A percentile compares a stretch with the other conserved stretches of the same genome.
phyloP scores from a whole-genome alignment of 345 rosid genomes.

The Ceriops zippeliana region DNA sequence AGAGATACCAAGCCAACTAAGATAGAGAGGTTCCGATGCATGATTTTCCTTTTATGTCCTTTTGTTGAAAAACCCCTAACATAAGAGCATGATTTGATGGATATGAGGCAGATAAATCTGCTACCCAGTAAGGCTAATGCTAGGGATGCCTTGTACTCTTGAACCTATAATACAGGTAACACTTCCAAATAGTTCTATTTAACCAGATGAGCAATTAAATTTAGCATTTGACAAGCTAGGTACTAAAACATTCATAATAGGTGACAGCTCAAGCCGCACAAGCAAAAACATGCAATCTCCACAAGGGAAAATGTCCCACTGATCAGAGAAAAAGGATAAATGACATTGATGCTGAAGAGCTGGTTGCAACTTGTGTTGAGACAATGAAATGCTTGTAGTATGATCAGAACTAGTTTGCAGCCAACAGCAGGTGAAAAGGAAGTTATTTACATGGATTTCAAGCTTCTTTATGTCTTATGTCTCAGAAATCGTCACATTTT shows the following conservation, averaged over 20 bases:
- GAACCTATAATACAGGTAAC: background rate
- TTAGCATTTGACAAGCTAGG: background rate
- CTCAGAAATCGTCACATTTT: too few species aligned
- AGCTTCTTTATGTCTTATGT: too few species aligned
- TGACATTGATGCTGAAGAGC: background rate
- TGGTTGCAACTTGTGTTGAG: background rate
- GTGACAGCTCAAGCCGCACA: too few species aligned
- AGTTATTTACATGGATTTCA: too few species aligned
- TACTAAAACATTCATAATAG: too few species aligned
- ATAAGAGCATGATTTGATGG: background rate
- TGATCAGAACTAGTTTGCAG: too few species aligned
- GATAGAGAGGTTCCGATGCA: constrained; percentile 4
- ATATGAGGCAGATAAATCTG: background rate
- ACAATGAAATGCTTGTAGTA: background rate
- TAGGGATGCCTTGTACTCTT: background rate
- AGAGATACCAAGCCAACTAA: constrained; percentile 3
- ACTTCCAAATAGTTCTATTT: background rate
- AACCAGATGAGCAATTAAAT: constrained; percentile 3
- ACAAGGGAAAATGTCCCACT: too few species aligned
- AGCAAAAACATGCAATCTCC: too few species aligned
- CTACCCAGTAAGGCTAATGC: background rate
- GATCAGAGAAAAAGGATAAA: background rate
- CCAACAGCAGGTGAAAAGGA: too few species aligned
- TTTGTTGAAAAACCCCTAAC: background rate
- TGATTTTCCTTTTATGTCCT: background rate